A percentile compares a stretch with the other conserved stretches of the same genome.
Conservation (phyloP, 305 asterid species). For the Fraxinus nigra region DNA sequence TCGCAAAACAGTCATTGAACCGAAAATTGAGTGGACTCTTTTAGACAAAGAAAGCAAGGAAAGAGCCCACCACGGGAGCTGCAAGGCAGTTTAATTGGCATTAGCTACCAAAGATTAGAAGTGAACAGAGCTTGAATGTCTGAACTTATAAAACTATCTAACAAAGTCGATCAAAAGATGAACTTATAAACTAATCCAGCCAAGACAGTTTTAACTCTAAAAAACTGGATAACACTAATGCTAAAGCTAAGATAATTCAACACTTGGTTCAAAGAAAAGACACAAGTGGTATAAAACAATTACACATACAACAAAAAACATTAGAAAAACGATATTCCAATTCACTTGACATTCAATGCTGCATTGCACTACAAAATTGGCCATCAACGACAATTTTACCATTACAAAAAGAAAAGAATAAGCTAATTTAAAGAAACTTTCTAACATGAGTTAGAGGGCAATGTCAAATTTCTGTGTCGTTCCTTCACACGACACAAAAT, state of each 20-base stretch:
- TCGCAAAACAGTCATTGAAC: conserved; percentile 96
- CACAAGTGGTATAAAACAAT: not conserved
- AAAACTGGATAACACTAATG: not conserved
- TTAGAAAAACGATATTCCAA: conserved; percentile 11
- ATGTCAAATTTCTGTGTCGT: conserved; percentile 9
- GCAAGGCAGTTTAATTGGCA: conserved; percentile 30
- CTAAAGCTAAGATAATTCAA: not conserved
- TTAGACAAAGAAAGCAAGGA: conserved; percentile 77
- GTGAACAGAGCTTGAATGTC: not conserved
- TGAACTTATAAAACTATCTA: not conserved
- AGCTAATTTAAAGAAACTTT: not conserved
- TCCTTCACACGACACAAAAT: not conserved
- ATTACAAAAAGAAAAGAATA: not conserved
- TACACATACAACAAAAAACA: not conserved
- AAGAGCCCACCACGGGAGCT: conserved; percentile 99
- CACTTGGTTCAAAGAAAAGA: not conserved
- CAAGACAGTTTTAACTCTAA: not conserved
- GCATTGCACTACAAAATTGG: conserved; percentile 5
- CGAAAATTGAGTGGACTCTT: conserved; percentile 84
- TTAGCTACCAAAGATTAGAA: not conserved
- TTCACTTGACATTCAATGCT: conserved; percentile 1
- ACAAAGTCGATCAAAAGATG: not conserved
- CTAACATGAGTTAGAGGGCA: conserved; percentile 1
- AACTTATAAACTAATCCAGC: not conserved
- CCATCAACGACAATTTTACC: not conserved